A percentile compares a stretch with the other conserved stretches of the same genome.
phyloP scores from a whole-genome alignment of 352 stramenopile genomes.

The Phytophthora syringae region DNA sequence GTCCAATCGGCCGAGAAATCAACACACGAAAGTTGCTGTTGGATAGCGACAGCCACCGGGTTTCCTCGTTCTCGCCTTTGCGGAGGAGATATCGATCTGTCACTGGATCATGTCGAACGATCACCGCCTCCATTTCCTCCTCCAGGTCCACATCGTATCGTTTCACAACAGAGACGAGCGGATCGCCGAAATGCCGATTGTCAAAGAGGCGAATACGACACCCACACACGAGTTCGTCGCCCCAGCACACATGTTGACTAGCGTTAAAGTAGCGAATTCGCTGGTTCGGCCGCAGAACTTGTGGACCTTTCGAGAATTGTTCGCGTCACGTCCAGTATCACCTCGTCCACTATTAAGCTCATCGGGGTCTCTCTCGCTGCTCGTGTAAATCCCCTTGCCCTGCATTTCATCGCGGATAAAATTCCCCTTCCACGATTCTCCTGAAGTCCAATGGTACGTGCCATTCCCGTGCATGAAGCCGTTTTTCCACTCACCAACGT shows the following conservation, averaged over 20 bases:
- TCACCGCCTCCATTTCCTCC: slow-evolving; percentile 55
- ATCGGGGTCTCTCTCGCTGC: slow-evolving; percentile 16
- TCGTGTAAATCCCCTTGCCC: slow-evolving; percentile 61
- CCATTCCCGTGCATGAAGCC: slow-evolving; percentile 67
- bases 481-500: slow-evolving; percentile 60
- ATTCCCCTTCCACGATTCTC: slow-evolving; percentile 60
- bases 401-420: slow-evolving; percentile 72
- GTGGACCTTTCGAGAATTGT: slow-evolving; percentile 7
- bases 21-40: slow-evolving; percentile 58
- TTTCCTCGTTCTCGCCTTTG: slow-evolving; percentile 47
- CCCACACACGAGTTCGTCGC: slow-evolving; percentile 59
- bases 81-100: slow-evolving; percentile 55
- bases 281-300: slow-evolving; percentile 34
- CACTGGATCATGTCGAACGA: slow-evolving; percentile 50
- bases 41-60: slow-evolving; percentile 57
- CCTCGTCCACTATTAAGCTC: slow-evolving; percentile 16
- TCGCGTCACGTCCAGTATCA: slow-evolving; percentile 24
- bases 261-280: slow-evolving; percentile 61
- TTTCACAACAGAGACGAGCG: slow-evolving; percentile 42
- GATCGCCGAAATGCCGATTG: slow-evolving; percentile 49
- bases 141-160: slow-evolving; percentile 49
- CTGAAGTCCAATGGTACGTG: slow-evolving; percentile 65
- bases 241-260: slow-evolving; percentile 74
- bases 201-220: slow-evolving; percentile 54
- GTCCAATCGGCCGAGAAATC: slow-evolving; percentile 36